Base-by-base conservation (phyloP, 305 asterid species). In the Plantago coronopus region DNA sequence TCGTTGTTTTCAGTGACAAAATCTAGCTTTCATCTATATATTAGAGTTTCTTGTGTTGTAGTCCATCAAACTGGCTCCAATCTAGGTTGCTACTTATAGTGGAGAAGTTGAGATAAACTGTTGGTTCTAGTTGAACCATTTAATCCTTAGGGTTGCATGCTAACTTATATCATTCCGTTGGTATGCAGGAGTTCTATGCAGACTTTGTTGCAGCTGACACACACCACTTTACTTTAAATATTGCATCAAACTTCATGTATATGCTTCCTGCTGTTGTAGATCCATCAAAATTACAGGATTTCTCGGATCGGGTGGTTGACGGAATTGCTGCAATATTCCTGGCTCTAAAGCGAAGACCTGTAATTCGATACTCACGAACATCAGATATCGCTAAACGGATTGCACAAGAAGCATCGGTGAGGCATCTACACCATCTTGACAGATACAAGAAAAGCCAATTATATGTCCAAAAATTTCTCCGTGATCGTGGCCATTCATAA, bases 231-330 rank as follows among this genome's bases (percentile, higher is more conserved):
- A 82, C 89, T 62, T 75, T 87, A 34, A 89, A 89, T 70, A 74
- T 82, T 69, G 78, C 83, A 55, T 76, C 94, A 69, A 89, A 89
- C 67, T 87, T 85, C 69, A 77, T 85, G 88, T 87, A 83, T 71
- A 82, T 93, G 93, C 87, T 93, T 57, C 96, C 95, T 42, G 97
- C 95, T 54, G 93, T 85, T 64, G 96, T 89, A 75, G 96, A 87
- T 82, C 97, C 96, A 20, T 74, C 96, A 59, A 69, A 83, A 49
- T 54, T 93, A 68, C 96, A 83, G 76, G 75, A 78, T 62, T 87
- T 83, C 63, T 87, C 93, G 70, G 97, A 93, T 59, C 78, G 95
- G 69, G 83, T 78, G 13, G 86, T 93, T 71, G 99, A 93, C 68
- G 99, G 97, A 66, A 74, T 93, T 71, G 89, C 96, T 58, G 94